phyloP scores from a whole-genome alignment of 2,329 filamentous ascomycete genomes.

The Pestalotiopsis fici region DNA sequence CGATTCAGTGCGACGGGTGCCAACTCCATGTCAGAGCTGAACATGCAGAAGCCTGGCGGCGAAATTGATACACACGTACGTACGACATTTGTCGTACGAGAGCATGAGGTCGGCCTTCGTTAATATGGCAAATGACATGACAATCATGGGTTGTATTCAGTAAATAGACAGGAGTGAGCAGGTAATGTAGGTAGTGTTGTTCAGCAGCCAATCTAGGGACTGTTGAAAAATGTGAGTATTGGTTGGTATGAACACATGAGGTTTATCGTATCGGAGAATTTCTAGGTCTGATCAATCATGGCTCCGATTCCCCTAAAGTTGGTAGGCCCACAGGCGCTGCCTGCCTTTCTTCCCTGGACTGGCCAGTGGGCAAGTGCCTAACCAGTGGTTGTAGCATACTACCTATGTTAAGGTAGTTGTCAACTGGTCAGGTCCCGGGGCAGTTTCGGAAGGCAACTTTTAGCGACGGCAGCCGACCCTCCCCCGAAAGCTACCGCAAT shows the following conservation, averaged over 20 bases:
- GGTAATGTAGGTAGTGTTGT: neutral
- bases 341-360: neutral
- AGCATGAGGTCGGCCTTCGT: neutral
- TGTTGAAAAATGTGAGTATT: no score
- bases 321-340: neutral
- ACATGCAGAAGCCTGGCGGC: neutral
- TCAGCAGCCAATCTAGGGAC: neutral
- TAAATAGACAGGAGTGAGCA: neutral
- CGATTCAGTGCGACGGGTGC: neutral
- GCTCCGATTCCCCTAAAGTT: neutral
- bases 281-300: neutral
- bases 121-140: neutral
- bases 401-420: no score
- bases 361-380: neutral
- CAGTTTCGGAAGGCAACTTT: slow-evolving; percentile 4
- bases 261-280: neutral
- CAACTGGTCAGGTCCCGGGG: no score
- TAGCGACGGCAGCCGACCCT: neutral
- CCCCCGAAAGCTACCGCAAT: neutral
- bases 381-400: no score
- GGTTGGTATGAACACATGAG: no score
- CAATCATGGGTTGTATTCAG: neutral
- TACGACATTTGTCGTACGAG: neutral
- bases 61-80: neutral
- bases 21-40: neutral